Percentiles rank a stretch among this genome's conserved stretches.
Conservation (phyloP, 2,329 filamentous ascomycete species). For the Fusarium sp. region DNA sequence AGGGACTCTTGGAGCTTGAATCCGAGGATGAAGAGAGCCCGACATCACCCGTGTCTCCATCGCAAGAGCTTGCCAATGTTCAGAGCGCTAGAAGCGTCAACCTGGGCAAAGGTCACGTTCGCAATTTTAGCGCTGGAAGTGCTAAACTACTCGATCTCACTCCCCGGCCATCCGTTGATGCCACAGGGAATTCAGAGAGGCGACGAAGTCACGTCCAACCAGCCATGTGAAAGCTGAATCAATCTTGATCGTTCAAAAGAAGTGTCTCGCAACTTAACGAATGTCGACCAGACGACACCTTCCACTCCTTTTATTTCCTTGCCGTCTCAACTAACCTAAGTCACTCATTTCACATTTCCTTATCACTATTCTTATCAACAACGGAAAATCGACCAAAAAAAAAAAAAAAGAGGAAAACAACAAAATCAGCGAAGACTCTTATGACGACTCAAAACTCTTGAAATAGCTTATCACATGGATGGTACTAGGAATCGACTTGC, state of each 20-base stretch:
- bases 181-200: constrained; percentile 51
- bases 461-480: constrained; percentile 1
- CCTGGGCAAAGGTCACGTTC: constrained; percentile 71
- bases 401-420: constrained; percentile 38
- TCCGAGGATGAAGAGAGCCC: constrained; percentile 49
- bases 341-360: constrained; percentile 50
- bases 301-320: constrained; percentile 42
- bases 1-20: constrained; percentile 60
- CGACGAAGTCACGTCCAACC: constrained; percentile 38
- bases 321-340: constrained; percentile 43
- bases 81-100: constrained; percentile 78
- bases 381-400: constrained; percentile 13
- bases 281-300: constrained; percentile 19
- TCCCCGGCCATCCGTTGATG: constrained; percentile 64
- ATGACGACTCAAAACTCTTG: constrained; percentile 3
- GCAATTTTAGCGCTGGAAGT: constrained; percentile 81
- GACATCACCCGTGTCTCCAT: constrained; percentile 44
- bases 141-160: constrained; percentile 78
- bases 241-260: constrained; percentile 31
- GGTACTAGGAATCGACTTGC: constrained; percentile 5
- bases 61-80: constrained; percentile 52
- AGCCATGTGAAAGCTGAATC: constrained; percentile 30
- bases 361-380: constrained; percentile 24
- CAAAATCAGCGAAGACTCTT: constrained; percentile 35
- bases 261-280: constrained; percentile 34